Evolutionary conservation across 495 filamentous ascomycete genomes (phyloP), one percentile per base, ranked within the genome.

Genomic region (Hypoxylon intermedium): DNA sequence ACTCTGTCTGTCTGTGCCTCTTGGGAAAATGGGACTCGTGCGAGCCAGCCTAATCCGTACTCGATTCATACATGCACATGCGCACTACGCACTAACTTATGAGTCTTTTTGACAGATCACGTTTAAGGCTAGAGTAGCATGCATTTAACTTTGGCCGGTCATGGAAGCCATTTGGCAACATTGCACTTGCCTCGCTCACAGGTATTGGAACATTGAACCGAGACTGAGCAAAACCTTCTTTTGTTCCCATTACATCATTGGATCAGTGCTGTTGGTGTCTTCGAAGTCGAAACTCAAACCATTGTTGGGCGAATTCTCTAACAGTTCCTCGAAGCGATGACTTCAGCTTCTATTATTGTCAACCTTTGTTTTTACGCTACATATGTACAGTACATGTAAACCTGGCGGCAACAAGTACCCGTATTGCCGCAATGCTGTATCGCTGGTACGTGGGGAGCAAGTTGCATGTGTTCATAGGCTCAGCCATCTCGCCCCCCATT

Each of bases 301-400:
- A 44, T 33, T 48, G 18, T 43, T 60, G 46, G 46, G 15, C 37
- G 34, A 2, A 34, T 2, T 4, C 7, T n/a, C 46, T 38, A 6
- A 9, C 40, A 38, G 9, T 43, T 33, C 36, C 15, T 16, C 1
- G 37, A 42, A 60, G n/a, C 34, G 41, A 60, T 61, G 58, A 61
- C 49, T 49, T 57, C 53, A 58, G 53, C 48, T 63, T 58, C 53
- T 58, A 63, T 58, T 58, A 51, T 63, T 63, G 30, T 58, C 53
- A 33, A 34, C 30, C 7, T 47, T 42, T 20, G 13, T 30, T 9
- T 37, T 19, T 19, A 24, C 31, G 7, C 11, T 40, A 11, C 6
- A 24, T 12, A 46, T 37, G 41, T 55, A 45, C 30, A 49, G 24
- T 49, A 60, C 50, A 49, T 49, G 19, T 9, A 12, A 24, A n/a